A percentile compares a stretch with the other conserved stretches of the same genome.
Evolutionary conservation across 2,329 filamentous ascomycete genomes (phyloP).

Genomic region (Gyromitra esculenta): DNA sequence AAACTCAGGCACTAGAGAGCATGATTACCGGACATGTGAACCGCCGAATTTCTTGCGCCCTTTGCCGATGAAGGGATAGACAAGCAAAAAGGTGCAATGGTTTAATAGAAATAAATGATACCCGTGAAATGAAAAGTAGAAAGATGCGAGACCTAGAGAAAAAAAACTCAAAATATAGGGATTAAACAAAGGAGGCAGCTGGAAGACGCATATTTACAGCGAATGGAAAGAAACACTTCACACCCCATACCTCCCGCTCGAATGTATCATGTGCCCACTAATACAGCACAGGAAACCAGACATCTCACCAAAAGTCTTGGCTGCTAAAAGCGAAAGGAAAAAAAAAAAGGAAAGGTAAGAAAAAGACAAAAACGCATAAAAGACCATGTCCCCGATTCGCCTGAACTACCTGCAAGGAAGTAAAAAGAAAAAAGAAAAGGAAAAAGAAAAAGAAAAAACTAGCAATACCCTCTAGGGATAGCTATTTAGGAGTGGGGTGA

Average conservation of each 20-base stretch:
- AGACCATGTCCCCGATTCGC: conserved; percentile 33
- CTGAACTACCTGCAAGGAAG: conserved; percentile 29
- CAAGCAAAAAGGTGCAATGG: conserved; percentile 22
- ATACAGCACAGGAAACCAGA: background rate
- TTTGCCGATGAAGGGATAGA: conserved; percentile 27
- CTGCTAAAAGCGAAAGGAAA: conserved; percentile 19
- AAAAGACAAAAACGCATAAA: conserved; percentile 34
- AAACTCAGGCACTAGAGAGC: conserved; percentile 6
- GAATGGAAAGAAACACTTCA: conserved; percentile 19
- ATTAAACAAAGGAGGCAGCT: conserved; percentile 12
- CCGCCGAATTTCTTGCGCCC: conserved; percentile 37
- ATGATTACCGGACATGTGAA: background rate
- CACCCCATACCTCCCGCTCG: conserved; percentile 1
- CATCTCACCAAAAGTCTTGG: conserved; percentile 28
- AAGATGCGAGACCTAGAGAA: background rate
- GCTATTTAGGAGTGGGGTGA: conserved; percentile 39
- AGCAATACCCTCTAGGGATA: background rate
- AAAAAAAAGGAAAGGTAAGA: conserved; percentile 30
- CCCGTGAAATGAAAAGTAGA: background rate
- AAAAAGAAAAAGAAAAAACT: background rate
- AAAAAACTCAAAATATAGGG: conserved; percentile 29
- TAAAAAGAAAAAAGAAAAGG: background rate
- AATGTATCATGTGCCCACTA: conserved; percentile 13
- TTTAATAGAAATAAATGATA: conserved; percentile 3
- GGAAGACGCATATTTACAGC: conserved; percentile 38